Evolutionary conservation across 1,284 basidiomycete species (phyloP).

Genomic region (Rhodotorula sp.): DNA sequence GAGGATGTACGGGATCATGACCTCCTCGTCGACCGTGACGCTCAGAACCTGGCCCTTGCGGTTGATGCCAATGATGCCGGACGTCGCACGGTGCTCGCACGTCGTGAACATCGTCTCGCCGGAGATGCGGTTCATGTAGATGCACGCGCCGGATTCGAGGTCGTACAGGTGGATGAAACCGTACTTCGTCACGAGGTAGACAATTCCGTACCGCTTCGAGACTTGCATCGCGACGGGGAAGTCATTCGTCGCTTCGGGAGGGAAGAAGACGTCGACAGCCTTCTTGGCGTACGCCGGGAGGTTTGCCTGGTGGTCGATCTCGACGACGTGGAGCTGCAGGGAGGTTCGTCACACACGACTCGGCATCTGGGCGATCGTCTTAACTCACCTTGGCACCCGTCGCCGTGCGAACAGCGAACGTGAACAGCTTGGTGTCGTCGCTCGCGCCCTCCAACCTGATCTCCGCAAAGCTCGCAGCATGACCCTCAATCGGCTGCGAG

Average conservation of each 20-base stretch:
- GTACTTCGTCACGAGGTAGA: constrained; percentile 98
- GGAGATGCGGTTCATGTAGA: constrained; percentile 99
- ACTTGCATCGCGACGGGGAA: constrained; percentile 99
- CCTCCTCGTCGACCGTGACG: constrained; percentile 94
- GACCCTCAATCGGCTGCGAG: constrained; percentile 97
- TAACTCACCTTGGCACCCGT: constrained; percentile 85
- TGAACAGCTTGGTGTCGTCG: constrained; percentile 84
- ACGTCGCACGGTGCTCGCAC: constrained; percentile 86
- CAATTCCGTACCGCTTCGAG: constrained; percentile 92
- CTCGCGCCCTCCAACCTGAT: constrained; percentile 83
- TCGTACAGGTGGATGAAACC: constrained; percentile 99
- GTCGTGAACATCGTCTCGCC: constrained; percentile 99
- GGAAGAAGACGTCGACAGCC: constrained; percentile 99
- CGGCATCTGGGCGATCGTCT: constrained; percentile 8
- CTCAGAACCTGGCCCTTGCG: constrained; percentile 96
- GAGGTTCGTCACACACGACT: not conserved
- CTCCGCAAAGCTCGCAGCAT: constrained; percentile 94
- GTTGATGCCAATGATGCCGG: constrained; percentile 99
- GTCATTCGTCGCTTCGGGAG: constrained; percentile 94
- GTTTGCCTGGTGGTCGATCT: constrained; percentile 94
- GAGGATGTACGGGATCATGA: constrained; percentile 92
- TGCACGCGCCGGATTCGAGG: constrained; percentile 94
- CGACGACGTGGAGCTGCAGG: constrained; percentile 87
- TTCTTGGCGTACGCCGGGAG: constrained; percentile 94
- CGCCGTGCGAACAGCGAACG: constrained; percentile 91